Percentiles rank a stretch among this genome's conserved stretches.
These are phyloP conservation scores for Saccharomyces hybrid DNA, from an alignment of 1,139 yeast species.

Conservation along the genomic window DNA sequence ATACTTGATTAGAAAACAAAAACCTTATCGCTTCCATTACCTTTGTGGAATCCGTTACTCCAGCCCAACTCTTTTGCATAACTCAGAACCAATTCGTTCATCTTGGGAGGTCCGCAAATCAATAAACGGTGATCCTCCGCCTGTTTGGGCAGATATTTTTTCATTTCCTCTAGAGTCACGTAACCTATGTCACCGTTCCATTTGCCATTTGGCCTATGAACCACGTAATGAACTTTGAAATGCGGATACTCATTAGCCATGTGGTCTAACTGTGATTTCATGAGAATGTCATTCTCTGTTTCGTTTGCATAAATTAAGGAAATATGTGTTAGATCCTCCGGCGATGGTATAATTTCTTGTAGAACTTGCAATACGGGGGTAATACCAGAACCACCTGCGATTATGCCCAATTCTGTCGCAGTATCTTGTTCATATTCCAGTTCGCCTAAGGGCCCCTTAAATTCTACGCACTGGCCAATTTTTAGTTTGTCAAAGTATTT, in stretches of 20 bases:
- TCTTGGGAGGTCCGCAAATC: slow-evolving; percentile 68
- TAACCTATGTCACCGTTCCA: slow-evolving; percentile 61
- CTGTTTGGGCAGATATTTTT: slow-evolving; percentile 45
- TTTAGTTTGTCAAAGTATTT: slow-evolving; percentile 52
- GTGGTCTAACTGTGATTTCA: slow-evolving; percentile 64
- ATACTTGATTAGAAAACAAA: slow-evolving; percentile 46
- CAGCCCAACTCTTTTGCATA: slow-evolving; percentile 56
- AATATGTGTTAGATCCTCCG: slow-evolving; percentile 54
- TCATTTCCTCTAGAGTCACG: slow-evolving; percentile 50
- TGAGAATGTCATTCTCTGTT: slow-evolving; percentile 64
- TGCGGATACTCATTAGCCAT: slow-evolving; percentile 54
- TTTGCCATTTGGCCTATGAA: slow-evolving; percentile 34
- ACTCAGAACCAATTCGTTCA: slow-evolving; percentile 48
- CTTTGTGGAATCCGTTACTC: slow-evolving; percentile 43
- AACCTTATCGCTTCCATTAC: slow-evolving; percentile 54
- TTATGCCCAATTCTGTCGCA: slow-evolving; percentile 54
- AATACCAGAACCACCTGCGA: slow-evolving; percentile 82
- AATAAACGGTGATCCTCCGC: slow-evolving; percentile 45
- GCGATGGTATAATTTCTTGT: slow-evolving; percentile 52
- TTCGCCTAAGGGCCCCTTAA: slow-evolving; percentile 74
- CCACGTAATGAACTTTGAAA: slow-evolving; percentile 45
- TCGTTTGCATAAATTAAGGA: slow-evolving; percentile 63
- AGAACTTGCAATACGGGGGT: slow-evolving; percentile 73
- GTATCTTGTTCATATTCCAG: slow-evolving; percentile 53
- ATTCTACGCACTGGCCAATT: slow-evolving; percentile 60